A percentile compares a stretch with the other conserved stretches of the same genome.
Evolutionary conservation across 495 filamentous ascomycete genomes (phyloP).

Genomic region (Astrocystis sublimbata): DNA sequence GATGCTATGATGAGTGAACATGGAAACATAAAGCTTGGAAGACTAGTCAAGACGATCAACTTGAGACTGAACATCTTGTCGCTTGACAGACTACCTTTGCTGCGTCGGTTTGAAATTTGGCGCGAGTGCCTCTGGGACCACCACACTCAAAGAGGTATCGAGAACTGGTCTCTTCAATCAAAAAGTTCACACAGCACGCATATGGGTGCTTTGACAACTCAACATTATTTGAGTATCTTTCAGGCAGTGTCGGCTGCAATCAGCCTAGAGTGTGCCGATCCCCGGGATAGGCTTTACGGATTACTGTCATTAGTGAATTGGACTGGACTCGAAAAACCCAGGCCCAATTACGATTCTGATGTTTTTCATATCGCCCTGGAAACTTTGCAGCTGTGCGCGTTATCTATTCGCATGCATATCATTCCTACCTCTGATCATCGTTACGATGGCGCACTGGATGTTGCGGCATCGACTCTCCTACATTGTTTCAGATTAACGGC

Average conservation of each 20-base stretch:
- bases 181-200: neutral
- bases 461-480: neutral
- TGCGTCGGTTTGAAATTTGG: neutral
- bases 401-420: neutral
- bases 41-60: neutral
- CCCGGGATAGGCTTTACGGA: neutral
- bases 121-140: neutral
- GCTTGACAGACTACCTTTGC: neutral
- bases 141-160: neutral
- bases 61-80: neutral
- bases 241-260: neutral
- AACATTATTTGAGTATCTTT: neutral
- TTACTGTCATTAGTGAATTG: neutral
- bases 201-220: neutral
- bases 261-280: neutral
- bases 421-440: neutral
- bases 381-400: neutral
- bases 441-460: neutral
- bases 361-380: neutral
- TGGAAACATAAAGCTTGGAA: neutral
- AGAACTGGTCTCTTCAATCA: neutral
- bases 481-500: neutral
- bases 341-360: neutral
- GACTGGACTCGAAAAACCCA: too few relatives aligned
- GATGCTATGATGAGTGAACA: neutral